Conservation (phyloP, 2,329 filamentous ascomycete species). For the Blumeriella jaapii region DNA sequence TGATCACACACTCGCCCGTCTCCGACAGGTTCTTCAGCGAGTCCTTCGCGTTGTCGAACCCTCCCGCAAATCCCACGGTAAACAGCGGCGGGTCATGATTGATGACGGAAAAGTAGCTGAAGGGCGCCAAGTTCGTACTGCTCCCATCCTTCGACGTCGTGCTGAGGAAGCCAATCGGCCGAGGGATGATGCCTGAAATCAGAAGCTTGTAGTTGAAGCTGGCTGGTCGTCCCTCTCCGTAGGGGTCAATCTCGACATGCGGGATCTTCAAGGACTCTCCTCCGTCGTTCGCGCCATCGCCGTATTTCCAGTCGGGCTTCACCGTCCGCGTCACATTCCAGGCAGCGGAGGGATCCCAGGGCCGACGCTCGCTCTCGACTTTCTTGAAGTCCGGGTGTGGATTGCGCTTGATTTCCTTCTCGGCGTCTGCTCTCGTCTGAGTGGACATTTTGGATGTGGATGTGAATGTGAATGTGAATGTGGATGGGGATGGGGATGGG, state of each 20-base stretch:
- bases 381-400: conserved; percentile 65
- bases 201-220: conserved; percentile 84
- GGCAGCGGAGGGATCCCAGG: conserved; percentile 38
- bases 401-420: conserved; percentile 41
- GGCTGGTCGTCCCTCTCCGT: conserved; percentile 54
- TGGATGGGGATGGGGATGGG: neutral
- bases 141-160: conserved; percentile 47
- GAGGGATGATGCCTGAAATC: conserved; percentile 71
- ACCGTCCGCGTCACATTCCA: conserved; percentile 52
- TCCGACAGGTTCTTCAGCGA: conserved; percentile 63
- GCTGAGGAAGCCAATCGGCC: conserved; percentile 61
- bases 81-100: conserved; percentile 83
- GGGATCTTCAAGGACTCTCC: conserved; percentile 34
- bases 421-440: conserved; percentile 16
- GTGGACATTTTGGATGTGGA: conserved; percentile 14
- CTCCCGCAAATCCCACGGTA: conserved; percentile 41
- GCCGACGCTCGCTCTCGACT: conserved; percentile 54
- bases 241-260: conserved; percentile 73
- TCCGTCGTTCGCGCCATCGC: conserved; percentile 49
- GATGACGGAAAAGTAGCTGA: conserved; percentile 76
- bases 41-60: conserved; percentile 55
- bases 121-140: conserved; percentile 70
- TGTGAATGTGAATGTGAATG: too few species aligned
- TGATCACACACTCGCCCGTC: conserved; percentile 68
- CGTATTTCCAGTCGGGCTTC: conserved; percentile 54